Percentiles rank a stretch among this genome's conserved stretches.
Conservation (phyloP, 2,329 filamentous ascomycete species). For the Nothophoma quercina region DNA sequence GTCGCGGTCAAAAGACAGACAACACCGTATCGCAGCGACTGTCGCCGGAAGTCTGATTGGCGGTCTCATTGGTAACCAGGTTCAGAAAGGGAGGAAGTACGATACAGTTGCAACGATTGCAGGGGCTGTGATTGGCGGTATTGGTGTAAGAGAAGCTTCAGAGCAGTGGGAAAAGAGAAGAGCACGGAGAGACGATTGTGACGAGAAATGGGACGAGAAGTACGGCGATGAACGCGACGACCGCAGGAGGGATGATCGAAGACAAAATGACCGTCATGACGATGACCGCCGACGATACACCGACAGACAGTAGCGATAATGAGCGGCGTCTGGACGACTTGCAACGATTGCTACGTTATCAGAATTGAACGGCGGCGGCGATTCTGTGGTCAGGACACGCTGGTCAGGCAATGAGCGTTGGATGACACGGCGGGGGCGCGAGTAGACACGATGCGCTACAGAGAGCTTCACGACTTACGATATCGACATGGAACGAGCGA, state of each 20-base stretch:
- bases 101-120: slow-evolving; percentile 42
- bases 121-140: slow-evolving; percentile 46
- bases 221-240: slow-evolving; percentile 12
- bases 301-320: not conserved
- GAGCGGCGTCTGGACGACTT: not conserved
- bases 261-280: not conserved
- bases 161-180: slow-evolving; percentile 31
- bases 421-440: slow-evolving; percentile 5
- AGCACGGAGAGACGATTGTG: slow-evolving; percentile 16
- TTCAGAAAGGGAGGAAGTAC: slow-evolving; percentile 36
- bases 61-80: slow-evolving; percentile 38
- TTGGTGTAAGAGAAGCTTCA: slow-evolving; percentile 40
- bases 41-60: slow-evolving; percentile 46
- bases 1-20: slow-evolving; percentile 27
- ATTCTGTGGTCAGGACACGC: no score
- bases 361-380: not conserved
- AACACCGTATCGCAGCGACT: slow-evolving; percentile 34
- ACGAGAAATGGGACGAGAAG: slow-evolving; percentile 18
- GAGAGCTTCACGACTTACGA: slow-evolving; percentile 1
- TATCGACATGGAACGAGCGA: not conserved
- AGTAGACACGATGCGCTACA: slow-evolving; percentile 4
- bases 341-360: not conserved
- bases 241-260: slow-evolving; percentile 10
- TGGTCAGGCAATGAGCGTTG: no score
- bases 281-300: not conserved